Base-by-base conservation (phyloP, 495 filamentous ascomycete genomes). In the Bombardia bombarda region DNA sequence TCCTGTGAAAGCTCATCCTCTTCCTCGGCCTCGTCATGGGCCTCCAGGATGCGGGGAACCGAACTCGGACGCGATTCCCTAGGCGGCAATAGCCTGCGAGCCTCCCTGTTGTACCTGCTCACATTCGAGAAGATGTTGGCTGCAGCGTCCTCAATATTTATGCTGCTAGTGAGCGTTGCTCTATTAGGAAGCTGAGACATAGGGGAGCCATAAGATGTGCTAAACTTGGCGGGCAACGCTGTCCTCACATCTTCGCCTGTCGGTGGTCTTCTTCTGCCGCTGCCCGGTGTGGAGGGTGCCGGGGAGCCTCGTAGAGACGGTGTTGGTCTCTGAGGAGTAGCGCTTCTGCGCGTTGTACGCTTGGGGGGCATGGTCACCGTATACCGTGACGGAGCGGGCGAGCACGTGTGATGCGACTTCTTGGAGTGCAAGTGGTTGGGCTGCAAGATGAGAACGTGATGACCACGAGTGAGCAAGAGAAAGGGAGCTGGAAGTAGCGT, bases 151-250 rank as follows among this genome's bases (percentile, higher is more conserved):
- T 17, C 16, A 37, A 56, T 44, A 28, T 42, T 49, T 9, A 36
- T 44, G 17, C 47, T 46, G 17, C 38, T 45, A 21, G 38, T 38
- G 14, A 55, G 33, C 0, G 16, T 25, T 21, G 28, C 17, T 17
- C 44, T 42, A 19, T 54, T 47, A 7, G 57, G 60, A 22, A 53
- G 40, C 25, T 54, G 46, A 3, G 47, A 21, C 30, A 57, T 37
- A 25, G 57, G 41, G 3, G 60, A 58, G 38, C 60, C 60, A 42
- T 63, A 63, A 0, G 55, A 52, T 9, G 47, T 51, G 47, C 60
- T 63, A 45, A 57, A 55, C 43, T 52, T 61, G 38, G 55, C 41
- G 0, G 49, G 46, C 16, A 58, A 33, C 1, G 48, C 31, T 9
- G 50, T 42, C 20, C 53, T 52, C 17, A 39, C 32, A 7, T 13